A percentile compares a stretch with the other conserved stretches of the same genome.
These are phyloP conservation scores for Ajuga chamaepitys DNA, from an alignment of 257 asterid species.

Conservation along the genomic window DNA sequence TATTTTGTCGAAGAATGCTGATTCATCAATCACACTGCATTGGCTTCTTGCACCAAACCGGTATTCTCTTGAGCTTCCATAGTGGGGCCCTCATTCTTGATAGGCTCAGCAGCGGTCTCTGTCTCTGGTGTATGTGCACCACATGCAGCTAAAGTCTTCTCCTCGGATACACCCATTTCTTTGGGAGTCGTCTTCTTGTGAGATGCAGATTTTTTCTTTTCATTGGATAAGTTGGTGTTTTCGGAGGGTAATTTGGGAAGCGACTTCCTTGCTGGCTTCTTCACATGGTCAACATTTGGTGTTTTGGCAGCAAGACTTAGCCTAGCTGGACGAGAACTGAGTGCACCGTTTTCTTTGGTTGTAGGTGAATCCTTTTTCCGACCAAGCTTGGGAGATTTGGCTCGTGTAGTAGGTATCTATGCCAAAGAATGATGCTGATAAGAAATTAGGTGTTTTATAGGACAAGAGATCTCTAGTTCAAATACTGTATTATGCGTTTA, in stretches of 20 bases:
- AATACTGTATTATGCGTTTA: not conserved
- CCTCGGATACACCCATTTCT: constrained; percentile 26
- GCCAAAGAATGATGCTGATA: constrained; percentile 7
- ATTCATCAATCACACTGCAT: constrained; percentile 29
- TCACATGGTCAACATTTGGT: constrained; percentile 28
- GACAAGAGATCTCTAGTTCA: not conserved
- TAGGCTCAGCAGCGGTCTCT: constrained; percentile 7
- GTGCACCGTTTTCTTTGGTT: constrained; percentile 37
- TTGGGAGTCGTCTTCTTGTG: constrained; percentile 32
- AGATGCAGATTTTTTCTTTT: constrained; percentile 31
- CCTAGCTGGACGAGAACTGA: constrained; percentile 36
- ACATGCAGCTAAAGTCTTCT: constrained; percentile 12
- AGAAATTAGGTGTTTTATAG: constrained; percentile 4
- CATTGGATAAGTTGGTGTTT: constrained; percentile 37
- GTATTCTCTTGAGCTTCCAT: constrained; percentile 26
- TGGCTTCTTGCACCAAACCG: constrained; percentile 17
- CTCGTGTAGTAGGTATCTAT: constrained; percentile 81
- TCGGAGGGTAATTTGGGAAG: constrained; percentile 86
- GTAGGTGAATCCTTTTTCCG: constrained; percentile 53
- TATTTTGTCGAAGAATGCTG: not conserved
- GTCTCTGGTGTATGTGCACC: constrained; percentile 17
- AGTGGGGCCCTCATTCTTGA: constrained; percentile 17
- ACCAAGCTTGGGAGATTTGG: constrained; percentile 92
- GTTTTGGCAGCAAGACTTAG: constrained; percentile 47
- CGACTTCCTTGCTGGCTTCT: constrained; percentile 71